Evolutionary conservation across 805 yeast species (phyloP).

Genomic region (Cyberlindnera petersonii): DNA sequence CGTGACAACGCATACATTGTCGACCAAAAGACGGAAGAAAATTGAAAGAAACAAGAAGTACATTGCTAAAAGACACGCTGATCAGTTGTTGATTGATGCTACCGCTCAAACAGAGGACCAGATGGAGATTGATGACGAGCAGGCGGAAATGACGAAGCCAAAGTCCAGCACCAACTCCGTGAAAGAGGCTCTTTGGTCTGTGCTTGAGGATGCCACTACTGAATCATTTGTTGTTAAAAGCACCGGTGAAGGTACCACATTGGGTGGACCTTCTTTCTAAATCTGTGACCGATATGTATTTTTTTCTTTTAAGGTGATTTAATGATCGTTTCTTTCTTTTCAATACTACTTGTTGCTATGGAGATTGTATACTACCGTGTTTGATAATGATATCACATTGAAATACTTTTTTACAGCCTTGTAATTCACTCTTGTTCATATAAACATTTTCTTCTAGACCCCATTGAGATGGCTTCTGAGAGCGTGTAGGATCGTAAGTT

Average conservation of each 20-base stretch:
- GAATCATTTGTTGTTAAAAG: slow-evolving; percentile 40
- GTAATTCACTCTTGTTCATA: too few relatives aligned
- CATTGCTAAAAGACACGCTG: slow-evolving; percentile 49
- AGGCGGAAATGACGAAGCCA: slow-evolving; percentile 2
- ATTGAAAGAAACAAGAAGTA: slow-evolving; percentile 76
- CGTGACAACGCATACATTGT: slow-evolving; percentile 55
- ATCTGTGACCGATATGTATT: too few relatives aligned
- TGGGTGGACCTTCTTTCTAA: slow-evolving; percentile 58
- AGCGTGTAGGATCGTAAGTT: too few relatives aligned
- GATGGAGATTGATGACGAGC: slow-evolving; percentile 46
- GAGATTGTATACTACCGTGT: slow-evolving; percentile 1
- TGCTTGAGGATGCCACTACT: slow-evolving; percentile 55
- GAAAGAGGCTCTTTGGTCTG: slow-evolving; percentile 67
- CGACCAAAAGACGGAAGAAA: slow-evolving; percentile 76
- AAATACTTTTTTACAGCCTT: too few relatives aligned
- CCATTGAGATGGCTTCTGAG: too few relatives aligned
- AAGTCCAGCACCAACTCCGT: slow-evolving; percentile 41
- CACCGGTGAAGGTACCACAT: slow-evolving; percentile 74
- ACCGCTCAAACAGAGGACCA: slow-evolving; percentile 43
- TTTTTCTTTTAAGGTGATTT: not conserved
- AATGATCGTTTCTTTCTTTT: not conserved
- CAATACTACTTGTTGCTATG: slow-evolving; percentile 1
- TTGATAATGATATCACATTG: too few relatives aligned
- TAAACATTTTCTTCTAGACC: too few relatives aligned
- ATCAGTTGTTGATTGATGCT: slow-evolving; percentile 44